Evolutionary conservation across 208 protist genomes (phyloP).

Genomic region (Naegleria fowleri): DNA sequence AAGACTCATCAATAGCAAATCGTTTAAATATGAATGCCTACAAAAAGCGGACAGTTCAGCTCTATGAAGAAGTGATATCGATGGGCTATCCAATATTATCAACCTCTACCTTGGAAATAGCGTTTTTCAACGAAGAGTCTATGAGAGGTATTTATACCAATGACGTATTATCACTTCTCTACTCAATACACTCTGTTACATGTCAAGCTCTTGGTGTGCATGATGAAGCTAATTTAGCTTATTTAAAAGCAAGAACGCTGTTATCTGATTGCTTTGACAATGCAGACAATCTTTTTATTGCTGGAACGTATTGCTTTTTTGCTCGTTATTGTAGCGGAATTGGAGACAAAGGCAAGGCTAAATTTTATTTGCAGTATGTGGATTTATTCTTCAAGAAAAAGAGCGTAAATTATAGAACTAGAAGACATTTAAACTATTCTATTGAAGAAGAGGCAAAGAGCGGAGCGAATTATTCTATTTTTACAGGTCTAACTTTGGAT

Average conservation of each 20-base stretch:
- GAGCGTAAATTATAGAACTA: not conserved
- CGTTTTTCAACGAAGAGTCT: not conserved
- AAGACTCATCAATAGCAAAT: not conserved
- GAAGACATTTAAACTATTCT: not conserved
- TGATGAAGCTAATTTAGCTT: not conserved
- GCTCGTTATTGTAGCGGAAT: not conserved
- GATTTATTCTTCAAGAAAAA: slow-evolving; percentile 7
- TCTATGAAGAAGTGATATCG: not conserved
- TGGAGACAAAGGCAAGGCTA: not conserved
- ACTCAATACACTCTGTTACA: not conserved
- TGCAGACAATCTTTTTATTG: not conserved
- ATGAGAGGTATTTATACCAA: not conserved
- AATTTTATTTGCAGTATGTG: not conserved
- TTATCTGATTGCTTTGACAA: not conserved
- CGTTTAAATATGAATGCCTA: not conserved
- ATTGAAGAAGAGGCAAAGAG: not conserved
- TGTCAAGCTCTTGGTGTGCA: not conserved
- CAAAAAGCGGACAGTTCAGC: not conserved
- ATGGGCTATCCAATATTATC: not conserved
- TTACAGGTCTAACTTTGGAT: not conserved
- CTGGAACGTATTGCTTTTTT: not conserved
- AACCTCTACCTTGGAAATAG: not conserved
- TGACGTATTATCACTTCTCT: not conserved
- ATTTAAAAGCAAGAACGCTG: not conserved
- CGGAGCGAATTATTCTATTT: not conserved